phyloP scores from a whole-genome alignment of 2,329 filamentous ascomycete species.

The Apiospora rasikravindrae region DNA sequence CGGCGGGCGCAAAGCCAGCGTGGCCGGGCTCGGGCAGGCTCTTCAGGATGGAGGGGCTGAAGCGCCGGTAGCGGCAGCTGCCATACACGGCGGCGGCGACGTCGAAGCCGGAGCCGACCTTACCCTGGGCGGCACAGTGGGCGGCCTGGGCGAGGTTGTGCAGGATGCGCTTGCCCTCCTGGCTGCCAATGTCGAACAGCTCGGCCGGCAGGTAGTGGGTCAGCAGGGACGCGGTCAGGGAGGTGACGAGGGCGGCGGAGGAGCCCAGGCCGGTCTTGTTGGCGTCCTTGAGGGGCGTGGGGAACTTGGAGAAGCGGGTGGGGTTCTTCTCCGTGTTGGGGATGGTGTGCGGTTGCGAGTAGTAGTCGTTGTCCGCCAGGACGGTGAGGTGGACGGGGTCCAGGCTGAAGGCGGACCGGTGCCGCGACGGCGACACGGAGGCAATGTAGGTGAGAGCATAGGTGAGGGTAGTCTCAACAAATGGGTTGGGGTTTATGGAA shows the following conservation, averaged over 20 bases:
- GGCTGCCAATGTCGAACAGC: constrained; percentile 62
- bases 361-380: constrained; percentile 95
- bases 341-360: constrained; percentile 68
- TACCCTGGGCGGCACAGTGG: constrained; percentile 95
- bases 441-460: constrained; percentile 86
- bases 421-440: constrained; percentile 40
- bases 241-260: constrained; percentile 90
- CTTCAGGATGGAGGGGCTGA: constrained; percentile 78
- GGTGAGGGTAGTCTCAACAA: constrained; percentile 88
- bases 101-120: constrained; percentile 95
- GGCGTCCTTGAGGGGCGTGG: constrained; percentile 74
- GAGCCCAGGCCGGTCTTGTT: constrained; percentile 97
- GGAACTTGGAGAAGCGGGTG: constrained; percentile 76
- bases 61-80: constrained; percentile 89
- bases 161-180: constrained; percentile 63
- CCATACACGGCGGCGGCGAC: constrained; percentile 93
- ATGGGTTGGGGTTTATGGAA: constrained; percentile 68
- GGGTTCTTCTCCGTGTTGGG: constrained; percentile 32
- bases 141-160: constrained; percentile 95
- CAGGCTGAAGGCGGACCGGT: constrained; percentile 55
- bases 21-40: constrained; percentile 69
- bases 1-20: constrained; percentile 67
- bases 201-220: constrained; percentile 70
- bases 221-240: constrained; percentile 79
- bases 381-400: constrained; percentile 79